These are phyloP conservation scores for Lonicera japonica DNA, from an alignment of 129 eudicot genomes.

Conservation along the genomic window DNA sequence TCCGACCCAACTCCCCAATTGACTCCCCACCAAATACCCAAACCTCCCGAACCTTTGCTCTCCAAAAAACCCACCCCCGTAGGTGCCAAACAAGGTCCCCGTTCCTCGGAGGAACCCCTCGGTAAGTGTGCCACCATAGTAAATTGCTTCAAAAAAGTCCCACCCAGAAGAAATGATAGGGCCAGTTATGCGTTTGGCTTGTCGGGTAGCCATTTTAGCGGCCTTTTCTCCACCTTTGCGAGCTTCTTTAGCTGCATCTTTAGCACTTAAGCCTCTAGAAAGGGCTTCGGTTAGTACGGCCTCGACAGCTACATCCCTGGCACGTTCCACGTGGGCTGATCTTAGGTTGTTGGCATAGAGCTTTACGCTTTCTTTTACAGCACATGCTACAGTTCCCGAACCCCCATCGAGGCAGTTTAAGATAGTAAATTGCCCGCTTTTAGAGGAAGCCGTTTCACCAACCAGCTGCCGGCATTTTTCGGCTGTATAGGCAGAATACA, in stretches of 20 bases:
- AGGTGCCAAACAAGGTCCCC: slow-evolving; percentile 82
- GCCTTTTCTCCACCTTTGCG: slow-evolving; percentile 81
- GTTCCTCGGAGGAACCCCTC: slow-evolving; percentile 80
- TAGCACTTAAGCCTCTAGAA: slow-evolving; percentile 53
- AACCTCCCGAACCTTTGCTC: slow-evolving; percentile 69
- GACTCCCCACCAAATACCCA: slow-evolving; percentile 88
- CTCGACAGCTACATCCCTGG: slow-evolving; percentile 59
- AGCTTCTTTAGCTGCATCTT: slow-evolving; percentile 64
- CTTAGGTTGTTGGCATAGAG: slow-evolving; percentile 65
- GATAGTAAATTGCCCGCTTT: slow-evolving; percentile 75
- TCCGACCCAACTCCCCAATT: slow-evolving; percentile 93
- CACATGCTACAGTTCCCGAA: slow-evolving; percentile 77
- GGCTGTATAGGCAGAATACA: slow-evolving; percentile 33
- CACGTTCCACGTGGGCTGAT: slow-evolving; percentile 60
- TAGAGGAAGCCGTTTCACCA: slow-evolving; percentile 73
- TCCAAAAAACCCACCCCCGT: slow-evolving; percentile 54
- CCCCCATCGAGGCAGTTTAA: slow-evolving; percentile 76
- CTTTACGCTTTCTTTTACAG: slow-evolving; percentile 74
- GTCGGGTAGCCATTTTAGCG: slow-evolving; percentile 67
- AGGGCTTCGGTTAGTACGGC: slow-evolving; percentile 55
- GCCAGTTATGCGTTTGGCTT: slow-evolving; percentile 71
- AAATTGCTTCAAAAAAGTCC: slow-evolving; percentile 91
- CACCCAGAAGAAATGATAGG: slow-evolving; percentile 89
- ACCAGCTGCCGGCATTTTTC: slow-evolving; percentile 75
- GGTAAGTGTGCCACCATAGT: slow-evolving; percentile 69